Base-by-base conservation (phyloP, 257 asterid genomes). In the Gardenia jasminoides region DNA sequence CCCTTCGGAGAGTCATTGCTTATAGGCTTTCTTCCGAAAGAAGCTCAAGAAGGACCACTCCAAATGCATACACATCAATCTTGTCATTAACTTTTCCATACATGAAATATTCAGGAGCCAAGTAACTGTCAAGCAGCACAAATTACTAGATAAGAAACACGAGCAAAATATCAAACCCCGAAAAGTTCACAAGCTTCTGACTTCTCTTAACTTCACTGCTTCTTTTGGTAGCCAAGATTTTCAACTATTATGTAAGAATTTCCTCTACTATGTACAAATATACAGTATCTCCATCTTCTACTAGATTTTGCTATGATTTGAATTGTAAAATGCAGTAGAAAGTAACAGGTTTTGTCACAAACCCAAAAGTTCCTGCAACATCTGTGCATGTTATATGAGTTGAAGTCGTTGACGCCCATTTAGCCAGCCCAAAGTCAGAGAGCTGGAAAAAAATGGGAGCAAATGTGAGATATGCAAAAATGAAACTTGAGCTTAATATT, bases 91-190 rank as follows among this genome's bases (percentile, higher is more conserved):
- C 98, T 88, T 93, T 96, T 22, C 99, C 99, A 62, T 92, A 90
- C 97, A 96, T 92, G 87, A 96, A 96, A 87, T 96, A 96, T 61
- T 96, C 99, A 26, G 99, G 99, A 83, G 99, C 99, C 93, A 96
- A 85, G 83, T 96, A 96, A 58, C 98, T 94, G 88, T 44, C 50
- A 52, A 61, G 67, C 67, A 81, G 62, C 43, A 72, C 26, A 33
- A 44, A 39, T 44, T 70, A 74, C 69, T 66, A 70, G 41, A 72
- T 78, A 47, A 83, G 76, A 48, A 79, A 28, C 47, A 74, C 26
- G 66, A 72, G 11, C 54, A 52, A 44, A 36, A 30, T 33, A 68
- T 52, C 13, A 62, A n/a, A 56, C 43, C 31, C 24, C 4, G 19
- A 66, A 46, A 26, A 24, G 17, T 62, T 39, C 70, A 72, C 5